Percentiles rank a stretch among this genome's conserved stretches.
Evolutionary conservation across 108 stramenopile species (phyloP).

Genomic region (Fragilariopsis cylindrus): DNA sequence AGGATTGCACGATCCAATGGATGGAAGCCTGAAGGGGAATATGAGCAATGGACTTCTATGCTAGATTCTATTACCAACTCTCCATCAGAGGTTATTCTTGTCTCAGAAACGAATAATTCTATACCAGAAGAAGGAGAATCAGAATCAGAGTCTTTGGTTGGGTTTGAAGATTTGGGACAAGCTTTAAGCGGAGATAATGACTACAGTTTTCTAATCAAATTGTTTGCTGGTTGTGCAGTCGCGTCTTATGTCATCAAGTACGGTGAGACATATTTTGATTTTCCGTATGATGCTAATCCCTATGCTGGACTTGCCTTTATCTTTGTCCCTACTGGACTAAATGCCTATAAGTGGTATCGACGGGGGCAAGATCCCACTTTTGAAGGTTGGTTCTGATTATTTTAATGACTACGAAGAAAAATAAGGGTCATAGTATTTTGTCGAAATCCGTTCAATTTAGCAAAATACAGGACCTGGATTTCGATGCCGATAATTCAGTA

Average conservation of each 20-base stretch:
- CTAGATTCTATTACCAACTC: conserved; percentile 15
- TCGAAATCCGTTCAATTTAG: too few relatives aligned
- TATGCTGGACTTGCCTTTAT: conserved; percentile 60
- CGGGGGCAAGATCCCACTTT: conserved; percentile 75
- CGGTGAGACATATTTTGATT: conserved; percentile 69
- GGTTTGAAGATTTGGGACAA: conserved; percentile 83
- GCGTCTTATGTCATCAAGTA: conserved; percentile 81
- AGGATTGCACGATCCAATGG: conserved; percentile 79
- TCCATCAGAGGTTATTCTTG: neutral
- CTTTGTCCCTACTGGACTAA: conserved; percentile 64
- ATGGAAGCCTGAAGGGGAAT: conserved; percentile 39
- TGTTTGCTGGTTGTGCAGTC: conserved; percentile 77
- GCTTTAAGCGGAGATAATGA: conserved; percentile 67
- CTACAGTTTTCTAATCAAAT: conserved; percentile 74
- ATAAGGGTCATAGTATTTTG: too few relatives aligned
- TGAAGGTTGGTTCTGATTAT: conserved; percentile 78
- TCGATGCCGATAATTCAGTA: too few relatives aligned
- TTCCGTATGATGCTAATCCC: conserved; percentile 71
- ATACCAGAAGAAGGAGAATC: conserved; percentile 11
- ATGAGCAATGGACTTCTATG: conserved; percentile 15
- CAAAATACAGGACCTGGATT: too few relatives aligned
- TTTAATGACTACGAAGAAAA: too few relatives aligned
- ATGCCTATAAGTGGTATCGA: conserved; percentile 86
- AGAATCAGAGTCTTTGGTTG: conserved; percentile 58
- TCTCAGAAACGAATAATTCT: neutral